Conservation (phyloP, 345 rosid species). For the Erodium maritimum region DNA sequence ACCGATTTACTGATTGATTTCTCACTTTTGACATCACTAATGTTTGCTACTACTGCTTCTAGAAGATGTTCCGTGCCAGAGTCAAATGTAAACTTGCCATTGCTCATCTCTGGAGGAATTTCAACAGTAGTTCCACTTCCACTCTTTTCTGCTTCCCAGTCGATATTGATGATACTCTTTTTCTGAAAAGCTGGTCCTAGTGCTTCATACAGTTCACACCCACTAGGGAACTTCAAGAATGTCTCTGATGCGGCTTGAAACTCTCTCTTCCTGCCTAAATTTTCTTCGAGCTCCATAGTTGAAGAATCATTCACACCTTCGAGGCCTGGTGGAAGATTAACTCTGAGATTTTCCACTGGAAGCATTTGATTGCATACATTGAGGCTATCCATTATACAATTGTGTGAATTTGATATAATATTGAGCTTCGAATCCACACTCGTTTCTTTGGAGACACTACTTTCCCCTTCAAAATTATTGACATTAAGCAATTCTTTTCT, state of each 20-base stretch:
- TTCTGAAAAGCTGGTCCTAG: constrained; percentile 58
- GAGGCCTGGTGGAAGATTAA: constrained; percentile 18
- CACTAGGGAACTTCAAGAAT: constrained; percentile 47
- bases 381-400: constrained; percentile 17
- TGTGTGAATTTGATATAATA: constrained; percentile 18
- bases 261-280: constrained; percentile 22
- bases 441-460: constrained; percentile 4
- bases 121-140: constrained; percentile 30
- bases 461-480: too few relatives aligned
- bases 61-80: constrained; percentile 64
- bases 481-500: constrained; percentile 17
- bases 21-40: constrained; percentile 41
- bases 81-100: constrained; percentile 48
- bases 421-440: constrained; percentile 18
- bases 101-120: constrained; percentile 39
- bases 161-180: constrained; percentile 18
- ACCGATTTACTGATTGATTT: constrained; percentile 35
- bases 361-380: constrained; percentile 24
- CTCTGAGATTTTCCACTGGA: constrained; percentile 33
- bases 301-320: constrained; percentile 17
- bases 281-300: constrained; percentile 20
- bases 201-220: constrained; percentile 71
- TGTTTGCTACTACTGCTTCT: constrained; percentile 77
- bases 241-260: constrained; percentile 7
- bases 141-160: constrained; percentile 32